Percentiles rank a stretch among this genome's conserved stretches.
These are phyloP conservation scores for Picochlorum sp. DNA, from an alignment of 139 green algal species.

Conservation along the genomic window DNA sequence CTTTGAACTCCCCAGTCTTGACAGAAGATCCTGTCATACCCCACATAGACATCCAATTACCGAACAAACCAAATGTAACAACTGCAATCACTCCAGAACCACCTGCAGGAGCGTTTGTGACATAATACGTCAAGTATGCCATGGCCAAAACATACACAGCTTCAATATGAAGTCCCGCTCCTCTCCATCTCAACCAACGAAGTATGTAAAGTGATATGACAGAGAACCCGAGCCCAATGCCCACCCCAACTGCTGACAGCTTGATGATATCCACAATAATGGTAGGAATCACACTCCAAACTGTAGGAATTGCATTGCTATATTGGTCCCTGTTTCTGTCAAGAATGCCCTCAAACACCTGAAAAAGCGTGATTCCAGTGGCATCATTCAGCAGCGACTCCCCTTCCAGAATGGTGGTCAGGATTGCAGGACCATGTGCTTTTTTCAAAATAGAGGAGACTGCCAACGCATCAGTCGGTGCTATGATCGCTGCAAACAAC, in stretches of 20 bases:
- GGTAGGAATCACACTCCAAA: slow-evolving; percentile 20
- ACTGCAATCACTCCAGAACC: slow-evolving; percentile 68
- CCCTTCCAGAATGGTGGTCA: slow-evolving; percentile 67
- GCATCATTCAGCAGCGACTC: slow-evolving; percentile 84
- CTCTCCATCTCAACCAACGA: slow-evolving; percentile 40
- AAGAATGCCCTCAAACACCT: slow-evolving; percentile 55
- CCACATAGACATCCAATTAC: slow-evolving; percentile 60
- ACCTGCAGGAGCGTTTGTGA: slow-evolving; percentile 44
- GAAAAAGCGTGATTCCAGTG: slow-evolving; percentile 68
- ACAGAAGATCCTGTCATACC: slow-evolving; percentile 30
- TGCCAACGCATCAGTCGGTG: slow-evolving; percentile 70
- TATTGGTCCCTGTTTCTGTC: slow-evolving; percentile 2
- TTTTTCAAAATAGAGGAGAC: slow-evolving; percentile 51
- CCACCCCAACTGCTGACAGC: slow-evolving; percentile 36
- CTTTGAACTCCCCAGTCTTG: slow-evolving; percentile 22
- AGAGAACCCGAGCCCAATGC: slow-evolving; percentile 50
- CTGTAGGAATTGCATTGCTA: slow-evolving; percentile 6
- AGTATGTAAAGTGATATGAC: slow-evolving; percentile 37
- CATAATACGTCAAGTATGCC: slow-evolving; percentile 73
- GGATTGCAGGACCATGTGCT: slow-evolving; percentile 53
- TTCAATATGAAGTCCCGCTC: slow-evolving; percentile 35
- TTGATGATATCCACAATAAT: slow-evolving; percentile 25
- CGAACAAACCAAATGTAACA: slow-evolving; percentile 78
- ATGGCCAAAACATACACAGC: slow-evolving; percentile 57
- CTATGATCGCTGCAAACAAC: slow-evolving; percentile 66